A percentile compares a stretch with the other conserved stretches of the same genome.
These are phyloP conservation scores for Suillus alpinus DNA, from an alignment of 768 basidiomycete species.

Conservation along the genomic window DNA sequence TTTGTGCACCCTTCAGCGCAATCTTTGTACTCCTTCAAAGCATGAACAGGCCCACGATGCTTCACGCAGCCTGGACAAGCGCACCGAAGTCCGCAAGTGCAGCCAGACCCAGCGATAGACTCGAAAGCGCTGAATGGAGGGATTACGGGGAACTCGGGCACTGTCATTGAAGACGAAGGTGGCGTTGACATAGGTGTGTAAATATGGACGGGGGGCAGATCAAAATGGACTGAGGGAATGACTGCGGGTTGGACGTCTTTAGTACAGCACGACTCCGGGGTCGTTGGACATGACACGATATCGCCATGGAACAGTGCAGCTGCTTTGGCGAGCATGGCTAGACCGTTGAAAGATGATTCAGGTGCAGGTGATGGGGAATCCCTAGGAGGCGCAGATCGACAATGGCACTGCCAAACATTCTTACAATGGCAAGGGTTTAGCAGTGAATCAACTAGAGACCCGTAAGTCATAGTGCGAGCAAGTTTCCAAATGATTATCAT, in stretches of 20 bases:
- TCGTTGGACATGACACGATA: too few species aligned
- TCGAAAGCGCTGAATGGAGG: constrained; percentile 57
- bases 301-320: constrained; percentile 24
- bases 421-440: constrained; percentile 66
- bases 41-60: constrained; percentile 57
- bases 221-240: background rate
- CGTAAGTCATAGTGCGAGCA: constrained; percentile 8
- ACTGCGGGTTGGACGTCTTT: background rate
- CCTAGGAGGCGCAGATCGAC: constrained; percentile 23
- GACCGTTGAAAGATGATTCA: constrained; percentile 15
- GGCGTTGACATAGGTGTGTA: constrained; percentile 47
- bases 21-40: constrained; percentile 28
- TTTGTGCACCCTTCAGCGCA: constrained; percentile 54
- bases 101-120: constrained; percentile 65
- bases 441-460: constrained; percentile 50
- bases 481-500: constrained; percentile 3
- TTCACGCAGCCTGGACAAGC: constrained; percentile 71
- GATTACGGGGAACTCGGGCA: constrained; percentile 53
- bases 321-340: constrained; percentile 37
- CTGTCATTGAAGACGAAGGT: constrained; percentile 17
- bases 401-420: constrained; percentile 53
- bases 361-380: background rate
- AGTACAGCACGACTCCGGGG: constrained; percentile 21
- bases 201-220: constrained; percentile 32
- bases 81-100: constrained; percentile 68